Base-by-base conservation (phyloP, 768 basidiomycete species). In the Suillus luteus region DNA sequence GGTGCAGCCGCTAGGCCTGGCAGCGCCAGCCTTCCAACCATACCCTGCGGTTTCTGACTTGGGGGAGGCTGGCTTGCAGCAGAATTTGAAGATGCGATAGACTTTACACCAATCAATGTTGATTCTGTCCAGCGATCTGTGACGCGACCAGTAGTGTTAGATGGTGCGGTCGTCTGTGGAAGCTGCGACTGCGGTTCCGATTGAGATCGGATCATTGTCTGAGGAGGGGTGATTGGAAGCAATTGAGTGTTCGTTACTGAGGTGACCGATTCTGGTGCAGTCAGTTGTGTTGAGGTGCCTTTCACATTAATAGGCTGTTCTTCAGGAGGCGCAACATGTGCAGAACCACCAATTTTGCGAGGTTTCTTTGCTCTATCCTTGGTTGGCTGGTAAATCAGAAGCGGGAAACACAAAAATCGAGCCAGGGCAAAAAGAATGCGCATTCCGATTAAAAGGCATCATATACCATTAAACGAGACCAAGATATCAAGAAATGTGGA, bases 281-380 rank as follows among this genome's bases (percentile, higher is more conserved):
- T 40, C n/a, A 2, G 17, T 41, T 35, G 55, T 12, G 37, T 8
- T 3, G 24, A 41, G 17, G 24, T 19, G 24, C 10, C 24, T 27
- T 19, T 44, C 40, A 24, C n/a, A 19, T 52, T 24, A 44, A 14
- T 44, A 38, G 44, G 40, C 31, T 2, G 35, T 22, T 62, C 64
- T 5, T 57, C 64, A 31, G 38, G 37, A 37, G 43, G 52, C 6
- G 33, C 51, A 17, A 40, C 59, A 60, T 71, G 68, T 62, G 71
- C 70, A 60, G 69, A 68, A 41, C 24, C 27, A 60, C 62, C 66
- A 8, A 70, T 74, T 73, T 85, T 90, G 70, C 81, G 82, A 51
- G 88, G 88, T 73, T 87, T 89, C 77, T 83, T 86, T 55, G 86
- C 87, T 72, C 90, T 82, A 62, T 85, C 86, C 78, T 86, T 91